Evolutionary conservation across 352 stramenopile genomes (phyloP), one percentile per base, ranked within the genome.

Genomic region (Halophytophthora batemanensis): DNA sequence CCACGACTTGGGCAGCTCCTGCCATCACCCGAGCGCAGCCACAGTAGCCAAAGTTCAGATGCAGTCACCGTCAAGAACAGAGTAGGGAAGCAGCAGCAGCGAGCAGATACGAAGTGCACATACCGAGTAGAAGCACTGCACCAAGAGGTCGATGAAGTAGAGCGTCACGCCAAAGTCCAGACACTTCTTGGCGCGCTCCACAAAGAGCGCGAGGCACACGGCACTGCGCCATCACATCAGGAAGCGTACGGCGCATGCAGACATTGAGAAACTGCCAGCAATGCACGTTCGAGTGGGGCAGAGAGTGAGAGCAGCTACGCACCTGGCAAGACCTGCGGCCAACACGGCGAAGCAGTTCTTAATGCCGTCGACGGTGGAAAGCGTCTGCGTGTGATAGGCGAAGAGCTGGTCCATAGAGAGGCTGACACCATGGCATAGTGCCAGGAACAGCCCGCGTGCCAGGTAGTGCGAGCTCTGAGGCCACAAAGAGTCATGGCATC

Each of bases 111-210:
- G 17, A 22, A 21, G 22, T 13, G 18, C 3, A 57, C 65, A 21
- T 34, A 94, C 83, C 61, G 73, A 85, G 69, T 96, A 96, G 61
- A 93, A 86, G 43, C 72, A 82, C 53, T 90, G 82, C 14, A 74
- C 56, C 19, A 95, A 52, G 31, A 96, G 69, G 53, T 96, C 83
- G 31, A 96, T 69, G 52, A 95, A 89, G 64, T 93, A 93, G 36
- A 92, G 80, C 48, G 86, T 95, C 33, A 94, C 76, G 43, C 85
- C 86, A 78, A 96, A 96, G 65, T 96, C 86, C 47, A 96, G 71
- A 44, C 86, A 96, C 58, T 96, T 96, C 46, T 96, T 96, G 35
- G 86, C 82, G 19, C 86, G 79, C 64, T 96, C 86, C 25, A 96
- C 82, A 39, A 96, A 90, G 18, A 93, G 33, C 34, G 67, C 76